A percentile compares a stretch with the other conserved stretches of the same genome.
Conservation (phyloP, 495 filamentous ascomycete species). For the Lophiotrema nucula region DNA sequence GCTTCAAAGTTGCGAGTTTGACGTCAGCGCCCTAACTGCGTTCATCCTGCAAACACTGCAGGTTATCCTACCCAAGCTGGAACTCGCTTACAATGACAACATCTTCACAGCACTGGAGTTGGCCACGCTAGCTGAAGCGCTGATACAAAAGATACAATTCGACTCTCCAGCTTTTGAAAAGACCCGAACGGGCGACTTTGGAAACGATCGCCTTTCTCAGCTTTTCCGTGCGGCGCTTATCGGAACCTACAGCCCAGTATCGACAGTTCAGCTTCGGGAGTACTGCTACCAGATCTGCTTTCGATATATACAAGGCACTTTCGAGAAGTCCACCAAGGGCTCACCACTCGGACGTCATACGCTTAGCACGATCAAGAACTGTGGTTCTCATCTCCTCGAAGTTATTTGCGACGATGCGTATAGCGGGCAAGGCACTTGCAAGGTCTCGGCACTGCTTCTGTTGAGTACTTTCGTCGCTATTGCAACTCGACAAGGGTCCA, state of each 20-base stretch:
- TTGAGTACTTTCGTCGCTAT: conserved; percentile 68
- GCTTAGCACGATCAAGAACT: conserved; percentile 69
- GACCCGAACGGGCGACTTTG: conserved; percentile 60
- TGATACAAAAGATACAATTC: conserved; percentile 72
- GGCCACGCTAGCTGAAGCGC: conserved; percentile 69
- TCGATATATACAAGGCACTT: conserved; percentile 74
- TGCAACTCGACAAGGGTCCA: conserved; percentile 62
- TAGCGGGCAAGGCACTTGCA: conserved; percentile 73
- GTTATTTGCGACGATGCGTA: conserved; percentile 92
- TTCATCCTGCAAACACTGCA: conserved; percentile 85
- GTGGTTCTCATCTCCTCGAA: conserved; percentile 77
- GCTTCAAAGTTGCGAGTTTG: conserved; percentile 72
- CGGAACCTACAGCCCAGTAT: conserved; percentile 68
- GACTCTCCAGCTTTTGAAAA: conserved; percentile 29
- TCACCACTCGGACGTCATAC: conserved; percentile 59
- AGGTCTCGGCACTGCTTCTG: conserved; percentile 78
- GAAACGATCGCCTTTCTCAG: conserved; percentile 85
- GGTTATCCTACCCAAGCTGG: conserved; percentile 79
- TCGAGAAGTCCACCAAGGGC: conserved; percentile 48
- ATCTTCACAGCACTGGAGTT: conserved; percentile 67
- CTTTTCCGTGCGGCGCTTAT: conserved; percentile 80
- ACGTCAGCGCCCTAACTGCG: conserved; percentile 60
- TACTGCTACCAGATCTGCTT: conserved; percentile 86
- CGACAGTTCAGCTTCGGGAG: conserved; percentile 69
- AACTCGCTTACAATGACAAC: conserved; percentile 64